Base-by-base conservation (phyloP, 1,139 yeast species). In the Yamadazyma songkhlaensis region DNA sequence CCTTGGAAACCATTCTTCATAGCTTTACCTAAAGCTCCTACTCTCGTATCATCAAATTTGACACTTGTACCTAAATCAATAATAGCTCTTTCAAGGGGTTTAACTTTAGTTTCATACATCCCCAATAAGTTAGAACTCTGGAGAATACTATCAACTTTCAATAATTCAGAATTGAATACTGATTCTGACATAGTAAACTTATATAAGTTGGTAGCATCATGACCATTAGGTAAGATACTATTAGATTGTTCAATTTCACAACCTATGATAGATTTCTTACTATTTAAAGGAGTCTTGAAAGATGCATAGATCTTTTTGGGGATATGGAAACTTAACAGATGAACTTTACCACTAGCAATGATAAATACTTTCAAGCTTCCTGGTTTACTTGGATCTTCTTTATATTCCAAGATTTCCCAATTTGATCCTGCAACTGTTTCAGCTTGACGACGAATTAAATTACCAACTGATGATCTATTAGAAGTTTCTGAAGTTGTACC, bases 1-100 rank as follows among this genome's bases (percentile, higher is more conserved):
- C 77, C 56, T 14, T 83, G 79, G 59, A 94, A 94, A 0, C 98
- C 98, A 43, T 77, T 74, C 48, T 87, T 89, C 44, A 94, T 65
- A 20, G 97, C 96, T 50, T 76, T 79, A 8, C 97, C 95, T n/a
- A 92, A 67, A 1, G 92, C 78, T 12, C 97, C 96, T 12, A 88
- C 79, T 38, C 72, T 68, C 0, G 85, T 72, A 44, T 77, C 81
- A 47, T 79, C 86, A 46, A 89, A 83, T 24, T 72, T 71, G 21
- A 92, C 85, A 9, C 77, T 69, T 20, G 81, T 72, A 2, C 98
- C 98, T 25, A 92, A 64, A 28, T 83, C 83, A 47, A 94, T 74
- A 28, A 89, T 73, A 0, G 89, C 89, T 33, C 97, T 67, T 46
- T 88, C 92, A 4, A 77, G 66, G 0, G 88, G 60, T 13, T 70